These are phyloP conservation scores for Wickerhamiella vanderwaltii DNA, from an alignment of 805 yeast species.

Conservation along the genomic window DNA sequence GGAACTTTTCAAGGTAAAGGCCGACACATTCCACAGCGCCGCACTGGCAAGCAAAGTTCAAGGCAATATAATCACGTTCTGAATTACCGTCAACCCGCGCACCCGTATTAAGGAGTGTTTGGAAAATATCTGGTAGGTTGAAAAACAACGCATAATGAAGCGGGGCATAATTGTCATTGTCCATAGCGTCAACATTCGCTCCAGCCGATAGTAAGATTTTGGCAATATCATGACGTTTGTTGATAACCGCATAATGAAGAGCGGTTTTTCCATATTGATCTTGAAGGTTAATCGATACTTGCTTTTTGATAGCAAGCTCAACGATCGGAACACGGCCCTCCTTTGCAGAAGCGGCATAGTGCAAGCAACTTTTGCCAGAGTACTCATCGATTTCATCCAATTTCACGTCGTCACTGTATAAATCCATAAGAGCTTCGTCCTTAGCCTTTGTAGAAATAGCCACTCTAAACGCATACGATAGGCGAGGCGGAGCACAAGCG, in stretches of 20 bases:
- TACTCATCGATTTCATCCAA: conserved; percentile 56
- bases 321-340: conserved; percentile 25
- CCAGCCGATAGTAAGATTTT: conserved; percentile 32
- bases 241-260: conserved; percentile 67
- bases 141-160: conserved; percentile 65
- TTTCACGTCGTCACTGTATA: conserved; percentile 44
- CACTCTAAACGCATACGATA: conserved; percentile 45
- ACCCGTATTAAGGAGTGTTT: conserved; percentile 38
- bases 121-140: conserved; percentile 45
- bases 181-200: conserved; percentile 28
- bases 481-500: conserved; percentile 3
- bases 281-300: conserved; percentile 23
- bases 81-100: conserved; percentile 30
- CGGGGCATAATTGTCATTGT: conserved; percentile 52
- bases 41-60: conserved; percentile 78
- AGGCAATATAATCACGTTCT: conserved; percentile 38
- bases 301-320: conserved; percentile 23
- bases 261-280: conserved; percentile 58
- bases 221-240: conserved; percentile 37
- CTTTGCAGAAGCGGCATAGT: conserved; percentile 38
- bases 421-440: conserved; percentile 44
- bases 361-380: conserved; percentile 61
- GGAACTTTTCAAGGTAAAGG: conserved; percentile 38
- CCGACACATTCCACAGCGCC: conserved; percentile 66
- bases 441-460: conserved; percentile 55